Evolutionary conservation across 345 rosid genomes (phyloP).

Genomic region (Citrus maxima): DNA sequence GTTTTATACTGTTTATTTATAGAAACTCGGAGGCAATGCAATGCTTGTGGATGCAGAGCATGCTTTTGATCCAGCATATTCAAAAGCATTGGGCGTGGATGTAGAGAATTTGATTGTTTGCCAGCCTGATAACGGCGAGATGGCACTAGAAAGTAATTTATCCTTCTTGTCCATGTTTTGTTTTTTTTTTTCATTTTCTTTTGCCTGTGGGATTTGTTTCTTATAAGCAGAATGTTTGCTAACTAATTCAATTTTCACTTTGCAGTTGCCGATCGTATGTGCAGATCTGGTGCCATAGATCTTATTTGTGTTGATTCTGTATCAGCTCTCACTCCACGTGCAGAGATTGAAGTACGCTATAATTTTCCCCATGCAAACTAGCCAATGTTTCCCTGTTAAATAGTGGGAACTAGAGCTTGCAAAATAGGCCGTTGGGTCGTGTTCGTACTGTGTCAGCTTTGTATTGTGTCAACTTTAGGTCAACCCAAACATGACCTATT

Average conservation of each 20-base stretch:
- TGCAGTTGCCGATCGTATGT: slow-evolving; percentile 98
- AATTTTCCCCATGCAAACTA: neutral
- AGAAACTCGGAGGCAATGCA: slow-evolving; percentile 95
- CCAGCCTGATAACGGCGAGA: slow-evolving; percentile 95
- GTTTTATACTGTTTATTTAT: slow-evolving; percentile 30
- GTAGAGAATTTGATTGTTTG: slow-evolving; percentile 89
- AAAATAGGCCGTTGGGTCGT: no score
- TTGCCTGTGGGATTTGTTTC: neutral
- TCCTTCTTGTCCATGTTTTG: neutral
- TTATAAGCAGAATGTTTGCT: neutral
- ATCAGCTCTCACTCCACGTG: slow-evolving; percentile 96
- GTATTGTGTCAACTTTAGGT: no score
- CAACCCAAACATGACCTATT: no score
- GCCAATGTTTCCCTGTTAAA: neutral
- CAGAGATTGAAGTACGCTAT: slow-evolving; percentile 87
- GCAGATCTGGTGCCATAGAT: slow-evolving; percentile 94
- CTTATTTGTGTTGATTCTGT: slow-evolving; percentile 96
- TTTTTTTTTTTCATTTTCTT: neutral
- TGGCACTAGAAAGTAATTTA: slow-evolving; percentile 84
- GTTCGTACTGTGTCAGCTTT: no score
- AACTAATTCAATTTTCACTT: slow-evolving; percentile 20
- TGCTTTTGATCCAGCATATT: slow-evolving; percentile 96
- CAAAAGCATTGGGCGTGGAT: slow-evolving; percentile 89
- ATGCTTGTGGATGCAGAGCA: slow-evolving; percentile 99
- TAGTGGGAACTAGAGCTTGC: neutral